Evolutionary conservation across 495 filamentous ascomycete species (phyloP), one percentile per base, ranked within the genome.

Genomic region (Symbiotaphrina buchneri): DNA sequence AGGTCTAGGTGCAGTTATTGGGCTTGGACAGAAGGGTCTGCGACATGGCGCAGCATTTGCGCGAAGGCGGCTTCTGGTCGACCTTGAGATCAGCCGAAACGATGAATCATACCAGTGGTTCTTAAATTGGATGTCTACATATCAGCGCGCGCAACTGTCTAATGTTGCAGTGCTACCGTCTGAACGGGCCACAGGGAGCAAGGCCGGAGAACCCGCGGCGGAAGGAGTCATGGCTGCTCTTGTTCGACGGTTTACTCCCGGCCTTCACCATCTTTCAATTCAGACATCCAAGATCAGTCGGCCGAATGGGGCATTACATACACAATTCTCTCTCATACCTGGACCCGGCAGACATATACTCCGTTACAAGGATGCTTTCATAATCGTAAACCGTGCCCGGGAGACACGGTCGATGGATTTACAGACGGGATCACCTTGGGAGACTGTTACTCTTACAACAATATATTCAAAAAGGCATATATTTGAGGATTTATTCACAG

Each of bases 91-190:
- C 47, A 83, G 71, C 43, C 76, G 77, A 44, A 77, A 80, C 42
- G 87, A 95, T 48, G 72, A 82, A 30, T 80, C 85, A 8, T 97
- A 95, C 49, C 71, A 66, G 33, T 95, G 87, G 85, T 69, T 95
- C 21, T 63, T 97, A 3, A 66, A 79, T 24, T 97, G 90, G 84
- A 78, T 97, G 55, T 78, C 82, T 10, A 57, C 74, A 18, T 84
- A 83, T 34, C 79, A 84, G 27, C 55, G 59, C 35, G 54, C 59
- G 21, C 65, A 66, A 38, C 41, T 63, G 28, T 46, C 42, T 25
- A 10, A 33, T 10, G 35, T 58, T 44, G 31, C 52, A n/a, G n/a
- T n/a, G n/a, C n/a, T n/a, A n/a, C n/a, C n/a, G n/a, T n/a, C n/a
- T n/a, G n/a, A n/a, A n/a, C n/a, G n/a, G n/a, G n/a, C n/a, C n/a